Base-by-base conservation (phyloP, 2,329 filamentous ascomycete species). In the Fusarium buharicum region DNA sequence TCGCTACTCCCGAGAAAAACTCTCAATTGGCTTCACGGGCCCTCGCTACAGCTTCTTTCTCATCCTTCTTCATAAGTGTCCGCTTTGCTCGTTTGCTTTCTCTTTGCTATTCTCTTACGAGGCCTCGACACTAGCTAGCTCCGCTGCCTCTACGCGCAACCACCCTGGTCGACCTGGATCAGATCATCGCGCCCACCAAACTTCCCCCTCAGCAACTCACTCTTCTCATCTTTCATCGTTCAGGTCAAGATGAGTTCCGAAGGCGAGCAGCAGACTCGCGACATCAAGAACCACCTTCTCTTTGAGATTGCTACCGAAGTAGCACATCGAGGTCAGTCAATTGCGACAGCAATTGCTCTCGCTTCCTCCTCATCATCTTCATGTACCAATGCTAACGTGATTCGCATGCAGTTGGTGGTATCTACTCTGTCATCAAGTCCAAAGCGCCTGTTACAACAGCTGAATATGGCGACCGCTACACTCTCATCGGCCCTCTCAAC, bases 381-480 rank as follows among this genome's bases (percentile, higher is more conserved):
- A 44, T 55, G 51, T 59, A 55, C 61, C 64, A 48, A 59, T 59
- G 56, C 61, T 64, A 48, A 60, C 46, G n/a, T 36, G 38, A 34
- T 58, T 17, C 37, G 44, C 50, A 55, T 14, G 16, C 55, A 96
- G 95, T 99, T 61, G 95, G 95, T 74, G 95, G 95, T 72, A 99
- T 99, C 80, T 99, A 99, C 83, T 98, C 94, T 14, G 95, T 99
- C 67, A 89, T 99, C 79, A 99, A 99, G 79, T 99, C 95, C 61
- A 99, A 99, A 79, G 94, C 95, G 33, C 94, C 95, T 46, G 95
- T 98, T 61, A 98, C 95, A 38, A 97, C 94, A 1, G 93, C 93
- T 60, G 95, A 99, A 78, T 99, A 98, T 95, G 95, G 95, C 78
- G 93, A 97, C 58, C 88, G 92, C 67, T 99, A 99, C 79, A 96